A percentile compares a stretch with the other conserved stretches of the same genome.
Conservation (phyloP, 305 asterid species). For the Nicotiana rustica region DNA sequence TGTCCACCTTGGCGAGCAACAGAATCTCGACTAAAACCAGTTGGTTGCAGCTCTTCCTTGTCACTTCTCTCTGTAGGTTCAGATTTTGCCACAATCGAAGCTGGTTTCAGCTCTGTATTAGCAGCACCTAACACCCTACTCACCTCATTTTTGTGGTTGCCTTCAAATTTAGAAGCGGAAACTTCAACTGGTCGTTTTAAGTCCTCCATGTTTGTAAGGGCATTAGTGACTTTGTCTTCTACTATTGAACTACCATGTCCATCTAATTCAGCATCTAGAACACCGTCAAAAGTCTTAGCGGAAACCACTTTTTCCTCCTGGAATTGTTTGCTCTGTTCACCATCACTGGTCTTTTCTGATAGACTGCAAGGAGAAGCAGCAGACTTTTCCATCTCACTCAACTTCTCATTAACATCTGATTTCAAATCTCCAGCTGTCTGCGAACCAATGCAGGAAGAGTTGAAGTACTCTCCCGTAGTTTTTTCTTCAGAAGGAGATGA, state of each 20-base stretch:
- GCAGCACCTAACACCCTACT: constrained; percentile 33
- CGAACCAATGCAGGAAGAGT: constrained; percentile 41
- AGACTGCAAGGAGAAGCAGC: constrained; percentile 39
- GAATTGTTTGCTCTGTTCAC: constrained; percentile 41
- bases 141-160: constrained; percentile 42
- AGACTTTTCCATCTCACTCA: constrained; percentile 43
- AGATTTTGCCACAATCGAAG: constrained; percentile 24
- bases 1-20: constrained; percentile 39
- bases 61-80: constrained; percentile 35
- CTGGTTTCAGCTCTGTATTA: constrained; percentile 38
- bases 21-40: constrained; percentile 36
- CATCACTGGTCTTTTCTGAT: constrained; percentile 43
- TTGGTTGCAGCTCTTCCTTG: constrained; percentile 36
- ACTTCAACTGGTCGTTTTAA: constrained; percentile 41
- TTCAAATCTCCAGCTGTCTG: constrained; percentile 38
- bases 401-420: constrained; percentile 43
- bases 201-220: constrained; percentile 40
- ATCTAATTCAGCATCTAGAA: constrained; percentile 39
- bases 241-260: constrained; percentile 36
- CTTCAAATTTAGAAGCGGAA: constrained; percentile 42
- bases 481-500: constrained; percentile 49
- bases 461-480: constrained; percentile 40
- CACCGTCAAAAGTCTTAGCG: constrained; percentile 30
- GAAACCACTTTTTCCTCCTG: constrained; percentile 43
- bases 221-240: constrained; percentile 40